Conservation (phyloP, 371 early-diverging fungal genomes). For the Mortierella sp. region DNA sequence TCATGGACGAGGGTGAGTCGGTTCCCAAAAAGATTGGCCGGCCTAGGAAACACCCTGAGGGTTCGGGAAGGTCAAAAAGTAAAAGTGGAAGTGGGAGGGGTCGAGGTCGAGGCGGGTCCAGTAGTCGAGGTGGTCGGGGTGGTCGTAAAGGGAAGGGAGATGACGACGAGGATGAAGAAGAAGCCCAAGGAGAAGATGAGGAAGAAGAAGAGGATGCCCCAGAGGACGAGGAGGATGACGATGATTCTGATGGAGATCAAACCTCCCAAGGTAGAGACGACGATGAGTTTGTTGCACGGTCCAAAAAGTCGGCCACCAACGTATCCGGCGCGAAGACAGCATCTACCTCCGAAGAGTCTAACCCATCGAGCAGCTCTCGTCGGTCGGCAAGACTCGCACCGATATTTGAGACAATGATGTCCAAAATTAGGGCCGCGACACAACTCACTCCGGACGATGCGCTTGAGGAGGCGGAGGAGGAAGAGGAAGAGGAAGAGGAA, state of each 20-base stretch:
- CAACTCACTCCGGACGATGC: too few species aligned
- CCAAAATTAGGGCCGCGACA: neutral
- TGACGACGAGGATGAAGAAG: neutral
- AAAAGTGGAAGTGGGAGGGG: neutral
- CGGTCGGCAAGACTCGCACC: slow-evolving; percentile 1
- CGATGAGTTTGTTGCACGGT: slow-evolving; percentile 4
- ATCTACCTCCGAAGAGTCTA: neutral
- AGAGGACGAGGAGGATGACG: slow-evolving; percentile 2
- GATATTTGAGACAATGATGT: neutral
- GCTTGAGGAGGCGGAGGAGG: too few species aligned
- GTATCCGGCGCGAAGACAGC: neutral
- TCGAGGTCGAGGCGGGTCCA: neutral
- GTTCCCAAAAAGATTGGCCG: slow-evolving; percentile 15
- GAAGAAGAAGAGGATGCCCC: neutral
- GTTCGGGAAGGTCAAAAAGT: neutral
- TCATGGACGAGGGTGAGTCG: slow-evolving; percentile 6
- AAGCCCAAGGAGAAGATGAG: neutral
- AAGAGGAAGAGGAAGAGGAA: too few species aligned
- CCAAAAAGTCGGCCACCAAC: slow-evolving; percentile 12
- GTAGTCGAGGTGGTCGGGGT: neutral
- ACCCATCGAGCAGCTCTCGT: too few species aligned
- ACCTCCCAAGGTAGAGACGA: neutral
- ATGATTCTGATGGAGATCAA: neutral
- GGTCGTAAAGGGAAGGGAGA: too few species aligned
- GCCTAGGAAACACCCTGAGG: slow-evolving; percentile 6